These are phyloP conservation scores for Raddia distichophylla DNA, from an alignment of 176 grass and related monocot species.

Conservation along the genomic window DNA sequence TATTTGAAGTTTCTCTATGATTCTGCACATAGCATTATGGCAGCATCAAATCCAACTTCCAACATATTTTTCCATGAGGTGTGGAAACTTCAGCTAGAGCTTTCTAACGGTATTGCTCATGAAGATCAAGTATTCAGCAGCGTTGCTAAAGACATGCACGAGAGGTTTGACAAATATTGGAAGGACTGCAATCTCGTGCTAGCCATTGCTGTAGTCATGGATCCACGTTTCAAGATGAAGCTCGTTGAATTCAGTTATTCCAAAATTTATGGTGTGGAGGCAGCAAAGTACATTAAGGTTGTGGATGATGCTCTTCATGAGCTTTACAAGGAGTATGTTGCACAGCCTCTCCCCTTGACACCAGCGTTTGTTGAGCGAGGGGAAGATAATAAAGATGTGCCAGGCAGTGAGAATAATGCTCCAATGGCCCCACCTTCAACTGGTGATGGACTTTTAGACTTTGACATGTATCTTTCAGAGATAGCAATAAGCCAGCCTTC, in stretches of 20 bases:
- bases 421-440: constrained; percentile 30
- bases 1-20: constrained; percentile 76
- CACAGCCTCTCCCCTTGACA: constrained; percentile 55
- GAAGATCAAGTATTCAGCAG: constrained; percentile 61
- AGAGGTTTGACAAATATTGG: constrained; percentile 94
- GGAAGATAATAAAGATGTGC: constrained; percentile 41
- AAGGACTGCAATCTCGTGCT: constrained; percentile 88
- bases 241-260: constrained; percentile 87
- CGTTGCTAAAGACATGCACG: constrained; percentile 80
- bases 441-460: constrained; percentile 68
- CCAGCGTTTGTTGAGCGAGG: constrained; percentile 56
- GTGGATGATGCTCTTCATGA: constrained; percentile 71
- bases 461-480: constrained; percentile 83
- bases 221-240: constrained; percentile 96
- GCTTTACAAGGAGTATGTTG: constrained; percentile 72
- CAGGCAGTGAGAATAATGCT: constrained; percentile 24
- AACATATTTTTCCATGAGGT: constrained; percentile 89
- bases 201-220: constrained; percentile 85
- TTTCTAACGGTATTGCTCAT: constrained; percentile 55
- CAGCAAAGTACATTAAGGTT: constrained; percentile 67
- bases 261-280: constrained; percentile 82
- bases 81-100: constrained; percentile 86
- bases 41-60: constrained; percentile 66
- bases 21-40: constrained; percentile 71
- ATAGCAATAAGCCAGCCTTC: constrained; percentile 62